Conservation (phyloP, 2,329 filamentous ascomycete species). For the Stagonosporopsis rhizophila region DNA sequence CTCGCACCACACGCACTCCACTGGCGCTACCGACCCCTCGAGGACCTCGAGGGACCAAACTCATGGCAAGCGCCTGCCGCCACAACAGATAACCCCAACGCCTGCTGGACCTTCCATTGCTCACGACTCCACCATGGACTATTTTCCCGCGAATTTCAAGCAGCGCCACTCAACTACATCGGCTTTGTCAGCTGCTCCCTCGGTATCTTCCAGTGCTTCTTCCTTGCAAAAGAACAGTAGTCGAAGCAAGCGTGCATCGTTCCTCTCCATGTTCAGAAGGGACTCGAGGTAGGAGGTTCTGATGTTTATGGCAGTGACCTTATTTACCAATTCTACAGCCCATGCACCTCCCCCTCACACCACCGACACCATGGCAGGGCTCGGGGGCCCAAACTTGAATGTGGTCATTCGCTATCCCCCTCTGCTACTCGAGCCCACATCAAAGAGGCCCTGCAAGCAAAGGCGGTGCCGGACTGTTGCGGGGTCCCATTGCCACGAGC, state of each 20-base stretch:
- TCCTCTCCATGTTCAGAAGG: conserved; percentile 43
- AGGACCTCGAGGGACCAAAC: conserved; percentile 42
- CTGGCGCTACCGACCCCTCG: conserved; percentile 43
- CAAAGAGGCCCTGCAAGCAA: conserved; percentile 44
- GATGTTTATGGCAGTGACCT: neutral
- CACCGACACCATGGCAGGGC: conserved; percentile 34
- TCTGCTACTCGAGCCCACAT: conserved; percentile 42
- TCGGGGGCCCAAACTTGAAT: conserved; percentile 36
- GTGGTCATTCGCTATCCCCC: conserved; percentile 42
- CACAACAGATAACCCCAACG: conserved; percentile 26
- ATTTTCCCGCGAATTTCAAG: conserved; percentile 22
- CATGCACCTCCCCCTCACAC: conserved; percentile 37
- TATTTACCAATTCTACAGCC: conserved; percentile 30
- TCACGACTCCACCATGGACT: conserved; percentile 28
- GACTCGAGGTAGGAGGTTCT: conserved; percentile 36
- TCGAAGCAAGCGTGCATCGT: conserved; percentile 40
- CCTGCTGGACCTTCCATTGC: conserved; percentile 27
- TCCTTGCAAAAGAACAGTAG: conserved; percentile 25
- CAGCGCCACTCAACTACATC: conserved; percentile 35
- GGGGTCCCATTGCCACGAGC: conserved; percentile 49
- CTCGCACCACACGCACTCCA: conserved; percentile 47
- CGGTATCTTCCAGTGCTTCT: conserved; percentile 32
- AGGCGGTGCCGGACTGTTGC: conserved; percentile 51
- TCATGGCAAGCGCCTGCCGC: conserved; percentile 26
- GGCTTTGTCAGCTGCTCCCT: conserved; percentile 28